These are phyloP conservation scores for Cyberlindnera mississippiensis DNA, from an alignment of 805 yeast species.

Conservation along the genomic window DNA sequence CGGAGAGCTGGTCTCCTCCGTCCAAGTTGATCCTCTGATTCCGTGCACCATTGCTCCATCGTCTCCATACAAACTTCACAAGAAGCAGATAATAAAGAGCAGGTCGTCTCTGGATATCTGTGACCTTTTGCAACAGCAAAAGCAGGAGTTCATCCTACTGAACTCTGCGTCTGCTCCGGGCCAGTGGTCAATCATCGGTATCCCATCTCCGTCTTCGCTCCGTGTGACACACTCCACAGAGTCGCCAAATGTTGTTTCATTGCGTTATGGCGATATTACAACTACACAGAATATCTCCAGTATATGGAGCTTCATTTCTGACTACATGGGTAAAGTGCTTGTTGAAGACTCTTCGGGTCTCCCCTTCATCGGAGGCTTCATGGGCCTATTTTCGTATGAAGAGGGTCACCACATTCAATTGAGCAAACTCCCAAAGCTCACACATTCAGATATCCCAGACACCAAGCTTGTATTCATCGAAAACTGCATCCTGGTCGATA, in stretches of 20 bases:
- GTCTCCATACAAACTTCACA: conserved; percentile 3
- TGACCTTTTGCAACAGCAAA: conserved; percentile 35
- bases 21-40: conserved; percentile 19
- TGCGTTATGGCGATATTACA: conserved; percentile 1
- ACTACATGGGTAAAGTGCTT: conserved; percentile 39
- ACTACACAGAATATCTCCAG: conserved; percentile 18
- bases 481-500: conserved; percentile 56
- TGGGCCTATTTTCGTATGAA: conserved; percentile 87
- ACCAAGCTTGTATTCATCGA: conserved; percentile 70
- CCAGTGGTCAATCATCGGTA: conserved; percentile 80
- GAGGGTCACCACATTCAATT: conserved; percentile 54
- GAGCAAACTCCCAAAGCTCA: conserved; percentile 34
- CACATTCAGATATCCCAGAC: conserved; percentile 54
- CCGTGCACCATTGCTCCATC: not conserved
- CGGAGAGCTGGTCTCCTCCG: conserved; percentile 7
- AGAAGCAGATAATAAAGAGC: conserved; percentile 1
- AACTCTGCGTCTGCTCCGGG: conserved; percentile 86
- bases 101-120: conserved; percentile 45
- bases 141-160: conserved; percentile 52
- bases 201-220: conserved; percentile 45
- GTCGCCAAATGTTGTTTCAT: conserved; percentile 4
- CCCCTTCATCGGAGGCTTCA: conserved; percentile 88
- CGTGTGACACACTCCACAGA: conserved; percentile 63
- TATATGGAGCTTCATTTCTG: conserved; percentile 52
- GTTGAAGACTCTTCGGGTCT: conserved; percentile 31